Percentiles rank a stretch among this genome's conserved stretches.
Conservation (phyloP, 2,329 filamentous ascomycete species). For the Triangularia setosa region DNA sequence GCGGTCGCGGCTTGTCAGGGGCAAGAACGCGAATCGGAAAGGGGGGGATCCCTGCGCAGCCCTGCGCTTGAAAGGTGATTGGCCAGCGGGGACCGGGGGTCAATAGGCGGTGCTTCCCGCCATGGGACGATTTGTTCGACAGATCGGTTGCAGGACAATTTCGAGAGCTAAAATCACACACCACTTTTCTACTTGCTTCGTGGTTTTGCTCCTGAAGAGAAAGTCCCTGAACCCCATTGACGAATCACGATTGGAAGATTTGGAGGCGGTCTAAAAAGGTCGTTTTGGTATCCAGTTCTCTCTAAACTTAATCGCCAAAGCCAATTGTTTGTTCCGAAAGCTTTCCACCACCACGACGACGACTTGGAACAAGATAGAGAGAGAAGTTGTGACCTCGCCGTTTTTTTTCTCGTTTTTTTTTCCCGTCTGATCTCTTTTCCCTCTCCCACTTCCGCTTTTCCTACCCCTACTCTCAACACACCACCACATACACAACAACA, state of each 20-base stretch:
- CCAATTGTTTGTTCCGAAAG: too few species aligned
- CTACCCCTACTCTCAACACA: background rate
- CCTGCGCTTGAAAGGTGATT: constrained; percentile 16
- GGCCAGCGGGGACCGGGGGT: constrained; percentile 7
- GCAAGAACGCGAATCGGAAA: constrained; percentile 6
- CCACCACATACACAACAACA: constrained; percentile 6
- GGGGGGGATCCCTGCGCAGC: constrained; percentile 12
- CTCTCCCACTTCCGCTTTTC: background rate
- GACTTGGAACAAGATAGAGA: too few species aligned
- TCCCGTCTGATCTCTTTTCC: background rate
- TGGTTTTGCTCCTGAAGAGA: background rate
- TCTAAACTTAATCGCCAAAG: background rate
- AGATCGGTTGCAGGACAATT: constrained; percentile 22
- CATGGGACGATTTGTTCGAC: constrained; percentile 27
- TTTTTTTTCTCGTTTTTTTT: too few species aligned
- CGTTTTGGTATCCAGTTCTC: background rate
- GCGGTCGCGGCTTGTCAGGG: constrained; percentile 16
- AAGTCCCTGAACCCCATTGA: background rate
- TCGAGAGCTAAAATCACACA: constrained; percentile 2
- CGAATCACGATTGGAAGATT: background rate
- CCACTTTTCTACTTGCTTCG: background rate
- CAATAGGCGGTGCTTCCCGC: constrained; percentile 19
- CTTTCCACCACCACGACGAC: too few species aligned
- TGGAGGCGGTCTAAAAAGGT: background rate
- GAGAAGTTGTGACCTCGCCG: background rate